Percentiles rank a stretch among this genome's conserved stretches.
These are phyloP conservation scores for Linnemannia hyalina DNA, from an alignment of 192 early-diverging fungal genomes.

Conservation along the genomic window DNA sequence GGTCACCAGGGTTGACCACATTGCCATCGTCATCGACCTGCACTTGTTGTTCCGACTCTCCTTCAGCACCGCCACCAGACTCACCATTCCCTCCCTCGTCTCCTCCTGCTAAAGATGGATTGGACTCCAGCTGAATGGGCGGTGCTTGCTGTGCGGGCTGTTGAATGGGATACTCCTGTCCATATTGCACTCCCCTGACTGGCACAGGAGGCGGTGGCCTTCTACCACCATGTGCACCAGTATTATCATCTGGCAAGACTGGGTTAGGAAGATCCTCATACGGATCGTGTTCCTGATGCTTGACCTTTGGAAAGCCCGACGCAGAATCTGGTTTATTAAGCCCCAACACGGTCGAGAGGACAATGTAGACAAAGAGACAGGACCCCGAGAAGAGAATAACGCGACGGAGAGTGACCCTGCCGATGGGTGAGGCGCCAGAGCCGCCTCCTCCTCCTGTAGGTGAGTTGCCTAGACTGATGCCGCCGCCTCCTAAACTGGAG, in stretches of 20 bases:
- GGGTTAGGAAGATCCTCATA: constrained; percentile 21
- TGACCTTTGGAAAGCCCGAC: not conserved
- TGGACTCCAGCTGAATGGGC: constrained; percentile 22
- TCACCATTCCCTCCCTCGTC: not conserved
- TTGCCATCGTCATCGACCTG: constrained; percentile 29
- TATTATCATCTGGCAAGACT: not conserved
- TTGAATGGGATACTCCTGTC: not conserved
- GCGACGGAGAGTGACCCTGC: constrained; percentile 32
- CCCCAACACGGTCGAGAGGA: constrained; percentile 30
- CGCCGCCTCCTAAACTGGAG: constrained; percentile 2
- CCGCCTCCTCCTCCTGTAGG: not conserved
- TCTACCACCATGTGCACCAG: not conserved
- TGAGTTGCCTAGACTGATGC: constrained; percentile 3
- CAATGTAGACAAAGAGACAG: constrained; percentile 46
- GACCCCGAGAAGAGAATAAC: constrained; percentile 26
- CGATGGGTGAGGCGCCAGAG: not conserved
- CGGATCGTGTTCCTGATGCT: constrained; percentile 23
- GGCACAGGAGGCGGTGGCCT: not conserved
- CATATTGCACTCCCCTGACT: not conserved
- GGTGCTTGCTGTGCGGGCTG: constrained; percentile 5
- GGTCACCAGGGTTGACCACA: not conserved
- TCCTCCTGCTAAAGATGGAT: not conserved
- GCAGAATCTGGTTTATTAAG: not conserved
- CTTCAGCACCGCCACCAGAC: not conserved
- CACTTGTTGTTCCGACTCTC: not conserved